Evolutionary conservation across 2,329 filamentous ascomycete genomes (phyloP), one percentile per base, ranked within the genome.

Genomic region (Colletotrichum godetiae): DNA sequence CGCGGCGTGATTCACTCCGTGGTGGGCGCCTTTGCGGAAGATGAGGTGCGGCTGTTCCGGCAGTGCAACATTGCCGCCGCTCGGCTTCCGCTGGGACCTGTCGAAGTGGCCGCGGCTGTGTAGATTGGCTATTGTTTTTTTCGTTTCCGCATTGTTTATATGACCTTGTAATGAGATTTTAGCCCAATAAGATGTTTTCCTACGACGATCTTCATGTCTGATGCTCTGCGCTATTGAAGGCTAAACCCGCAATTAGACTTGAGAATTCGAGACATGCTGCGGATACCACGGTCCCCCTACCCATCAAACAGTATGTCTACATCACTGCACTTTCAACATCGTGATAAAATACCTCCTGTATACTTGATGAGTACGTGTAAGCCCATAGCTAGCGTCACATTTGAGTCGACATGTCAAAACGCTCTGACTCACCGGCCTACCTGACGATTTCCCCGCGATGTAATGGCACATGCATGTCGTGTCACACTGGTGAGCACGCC

Each of bases 51-150:
- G 57, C 80, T 95, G 73, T 95, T 95, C 79, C 85, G 93, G 75
- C 93, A 95, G 84, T 95, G 93, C 82, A 95, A 95, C 80, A 86
- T 95, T 81, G 93, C 93, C n/a, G 91, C 88, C 3, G 92, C 88
- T 72, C 82, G 87, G 74, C 80, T 88, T 49, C 90, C 90, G 8
- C 78, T 87, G 64, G 90, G 89, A 0, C 88, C 89, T 1, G 33
- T 49, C 5, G 68, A 64, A 24, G 63, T 63, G 6, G 33, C 52
- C 22, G 68, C 68, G 52, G 71, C 52, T 56, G 67, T 67, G 46
- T 73, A 61, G 22, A 33, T 11, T 12, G 7, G 15, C 56, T 65
- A 12, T 37, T 60, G 13, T 27, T 27, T 27, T 22, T 46, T n/a
- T n/a, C 31, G 49, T 22, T 65, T 57, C 6, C 27, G 53, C 33